A percentile compares a stretch with the other conserved stretches of the same genome.
Conservation (phyloP, 495 filamentous ascomycete genomes). For the Hypoxylon perforatum region DNA sequence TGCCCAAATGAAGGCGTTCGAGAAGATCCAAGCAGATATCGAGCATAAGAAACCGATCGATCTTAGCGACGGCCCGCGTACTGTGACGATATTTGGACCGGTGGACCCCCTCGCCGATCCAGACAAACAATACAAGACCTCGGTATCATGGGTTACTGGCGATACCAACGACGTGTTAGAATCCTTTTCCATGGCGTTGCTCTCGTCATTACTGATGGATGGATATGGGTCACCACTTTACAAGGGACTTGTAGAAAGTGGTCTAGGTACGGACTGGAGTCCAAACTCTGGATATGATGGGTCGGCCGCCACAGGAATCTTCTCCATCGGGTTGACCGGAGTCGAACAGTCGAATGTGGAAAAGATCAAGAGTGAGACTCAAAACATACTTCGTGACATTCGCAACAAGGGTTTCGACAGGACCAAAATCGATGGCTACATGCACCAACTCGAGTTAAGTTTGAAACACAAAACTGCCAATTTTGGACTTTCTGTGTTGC, state of each 20-base stretch:
- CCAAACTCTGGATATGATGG: constrained; percentile 92
- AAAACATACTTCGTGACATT: constrained; percentile 72
- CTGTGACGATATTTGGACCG: constrained; percentile 80
- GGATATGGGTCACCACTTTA: constrained; percentile 97
- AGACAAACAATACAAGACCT: constrained; percentile 91
- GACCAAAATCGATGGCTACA: constrained; percentile 88
- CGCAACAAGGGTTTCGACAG: constrained; percentile 82
- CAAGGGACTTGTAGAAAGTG: constrained; percentile 87
- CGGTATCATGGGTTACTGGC: constrained; percentile 90
- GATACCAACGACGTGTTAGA: constrained; percentile 84
- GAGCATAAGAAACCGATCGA: constrained; percentile 81
- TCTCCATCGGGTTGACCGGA: constrained; percentile 90
- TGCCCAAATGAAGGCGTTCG: constrained; percentile 75
- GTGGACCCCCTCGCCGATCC: constrained; percentile 87
- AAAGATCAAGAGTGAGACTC: constrained; percentile 77
- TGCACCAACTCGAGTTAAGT: constrained; percentile 90
- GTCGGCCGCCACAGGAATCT: constrained; percentile 78
- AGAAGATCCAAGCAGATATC: constrained; percentile 72
- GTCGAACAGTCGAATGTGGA: constrained; percentile 81
- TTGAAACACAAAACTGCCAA: constrained; percentile 95
- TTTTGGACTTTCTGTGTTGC: constrained; percentile 91
- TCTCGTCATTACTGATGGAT: constrained; percentile 85
- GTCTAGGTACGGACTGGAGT: constrained; percentile 90
- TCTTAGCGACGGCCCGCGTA: constrained; percentile 71
- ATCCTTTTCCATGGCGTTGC: constrained; percentile 82